Evolutionary conservation across 1,139 yeast species (phyloP).

Genomic region (Suhomyces yuchorum): DNA sequence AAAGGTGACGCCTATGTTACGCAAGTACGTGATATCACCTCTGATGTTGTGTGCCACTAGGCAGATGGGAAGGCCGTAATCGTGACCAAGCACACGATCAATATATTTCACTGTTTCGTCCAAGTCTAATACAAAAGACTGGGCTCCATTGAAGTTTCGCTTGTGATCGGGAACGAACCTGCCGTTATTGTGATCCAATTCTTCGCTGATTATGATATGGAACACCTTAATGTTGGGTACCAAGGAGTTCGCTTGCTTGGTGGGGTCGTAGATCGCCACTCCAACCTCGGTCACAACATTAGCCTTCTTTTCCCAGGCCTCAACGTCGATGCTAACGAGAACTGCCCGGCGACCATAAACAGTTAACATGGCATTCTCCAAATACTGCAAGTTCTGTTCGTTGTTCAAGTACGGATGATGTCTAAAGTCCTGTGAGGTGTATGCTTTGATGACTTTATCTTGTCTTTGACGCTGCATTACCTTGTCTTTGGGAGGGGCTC

Average conservation of each 20-base stretch:
- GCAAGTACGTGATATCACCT: conserved; percentile 62
- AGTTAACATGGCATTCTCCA: conserved; percentile 28
- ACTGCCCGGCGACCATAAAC: conserved; percentile 37
- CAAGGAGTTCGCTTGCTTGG: conserved; percentile 39
- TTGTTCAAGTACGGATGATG: conserved; percentile 7
- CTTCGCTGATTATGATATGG: conserved; percentile 62
- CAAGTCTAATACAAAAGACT: conserved; percentile 45
- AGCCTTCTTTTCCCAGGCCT: conserved; percentile 59
- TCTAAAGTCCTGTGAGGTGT: not conserved
- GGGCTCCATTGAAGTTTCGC: conserved; percentile 57
- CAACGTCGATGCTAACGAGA: conserved; percentile 62
- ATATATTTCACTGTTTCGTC: conserved; percentile 41
- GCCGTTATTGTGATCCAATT: conserved; percentile 51
- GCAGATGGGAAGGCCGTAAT: conserved; percentile 17
- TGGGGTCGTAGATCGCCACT: conserved; percentile 64
- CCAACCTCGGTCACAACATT: conserved; percentile 66
- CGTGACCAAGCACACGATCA: conserved; percentile 44
- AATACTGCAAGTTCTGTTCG: conserved; percentile 16
- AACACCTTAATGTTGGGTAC: conserved; percentile 49
- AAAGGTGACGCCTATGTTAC: conserved; percentile 46
- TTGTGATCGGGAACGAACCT: conserved; percentile 64
- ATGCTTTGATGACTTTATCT: not conserved
- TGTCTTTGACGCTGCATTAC: not conserved
- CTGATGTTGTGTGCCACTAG: conserved; percentile 72
- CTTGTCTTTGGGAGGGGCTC: too few species aligned